A percentile compares a stretch with the other conserved stretches of the same genome.
Evolutionary conservation across 768 basidiomycete genomes (phyloP).

Genomic region (Boletus speciosus): DNA sequence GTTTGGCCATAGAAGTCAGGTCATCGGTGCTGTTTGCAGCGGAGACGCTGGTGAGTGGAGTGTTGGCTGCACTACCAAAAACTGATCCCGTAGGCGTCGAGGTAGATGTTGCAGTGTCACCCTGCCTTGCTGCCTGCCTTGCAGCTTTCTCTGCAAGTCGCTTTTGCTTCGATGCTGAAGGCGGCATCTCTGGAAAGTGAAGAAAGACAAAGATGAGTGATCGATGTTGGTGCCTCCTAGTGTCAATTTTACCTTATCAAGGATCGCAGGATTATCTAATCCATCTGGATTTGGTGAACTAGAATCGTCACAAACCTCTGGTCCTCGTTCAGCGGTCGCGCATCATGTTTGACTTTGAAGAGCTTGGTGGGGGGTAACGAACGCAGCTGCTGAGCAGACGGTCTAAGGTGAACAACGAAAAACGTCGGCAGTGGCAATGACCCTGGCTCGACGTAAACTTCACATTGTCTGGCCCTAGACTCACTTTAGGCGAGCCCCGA

Average conservation of each 20-base stretch:
- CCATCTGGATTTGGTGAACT: conserved; percentile 8
- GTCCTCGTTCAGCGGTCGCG: background rate
- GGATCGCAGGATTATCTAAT: conserved; percentile 26
- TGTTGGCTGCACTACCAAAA: conserved; percentile 61
- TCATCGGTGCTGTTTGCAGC: conserved; percentile 81
- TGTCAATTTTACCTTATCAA: conserved; percentile 20
- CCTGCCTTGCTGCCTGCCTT: conserved; percentile 61
- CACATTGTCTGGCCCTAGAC: background rate
- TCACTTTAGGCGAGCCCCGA: background rate
- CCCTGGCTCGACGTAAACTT: background rate
- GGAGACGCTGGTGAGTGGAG: conserved; percentile 80
- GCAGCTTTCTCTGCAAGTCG: conserved; percentile 93
- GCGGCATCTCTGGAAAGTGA: conserved; percentile 49
- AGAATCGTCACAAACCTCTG: background rate
- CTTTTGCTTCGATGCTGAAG: conserved; percentile 87
- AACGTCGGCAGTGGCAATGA: background rate
- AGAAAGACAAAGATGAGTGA: conserved; percentile 15
- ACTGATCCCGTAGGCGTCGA: conserved; percentile 65
- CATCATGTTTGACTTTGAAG: background rate
- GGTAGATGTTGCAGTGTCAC: conserved; percentile 45
- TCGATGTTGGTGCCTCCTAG: conserved; percentile 24
- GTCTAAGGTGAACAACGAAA: background rate
- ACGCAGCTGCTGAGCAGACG: background rate
- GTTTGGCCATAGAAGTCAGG: conserved; percentile 81
- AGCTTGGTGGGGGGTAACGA: background rate